phyloP scores from a whole-genome alignment of 2,329 filamentous ascomycete species.

The Amauroascus niger region DNA sequence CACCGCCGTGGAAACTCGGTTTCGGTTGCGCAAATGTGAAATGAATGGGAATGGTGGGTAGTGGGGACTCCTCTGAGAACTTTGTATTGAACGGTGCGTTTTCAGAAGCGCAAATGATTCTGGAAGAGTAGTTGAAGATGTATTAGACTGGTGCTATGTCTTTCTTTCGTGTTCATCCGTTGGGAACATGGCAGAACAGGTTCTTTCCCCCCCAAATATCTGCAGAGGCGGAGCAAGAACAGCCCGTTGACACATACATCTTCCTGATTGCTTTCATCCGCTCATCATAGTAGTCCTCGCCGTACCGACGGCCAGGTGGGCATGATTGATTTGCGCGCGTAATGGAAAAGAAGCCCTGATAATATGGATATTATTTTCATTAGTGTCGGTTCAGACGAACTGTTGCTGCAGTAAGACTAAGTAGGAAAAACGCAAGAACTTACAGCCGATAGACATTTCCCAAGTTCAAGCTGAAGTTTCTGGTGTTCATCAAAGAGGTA shows the following conservation, averaged over 20 bases:
- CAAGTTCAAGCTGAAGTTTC: conserved; percentile 30
- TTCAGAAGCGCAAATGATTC: background rate
- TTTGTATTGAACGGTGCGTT: background rate
- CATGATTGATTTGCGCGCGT: conserved; percentile 42
- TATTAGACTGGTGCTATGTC: background rate
- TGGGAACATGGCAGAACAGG: no score
- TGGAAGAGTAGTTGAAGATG: background rate
- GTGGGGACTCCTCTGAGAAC: background rate
- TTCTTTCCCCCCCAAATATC: no score
- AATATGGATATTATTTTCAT: background rate
- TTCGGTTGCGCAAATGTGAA: background rate
- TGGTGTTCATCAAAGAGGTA: conserved; percentile 37
- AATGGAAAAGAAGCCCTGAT: conserved; percentile 41
- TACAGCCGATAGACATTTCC: conserved; percentile 35
- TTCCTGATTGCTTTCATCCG: conserved; percentile 41
- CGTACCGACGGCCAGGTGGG: conserved; percentile 38
- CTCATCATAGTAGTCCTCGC: conserved; percentile 43
- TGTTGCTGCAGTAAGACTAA: background rate
- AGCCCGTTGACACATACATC: conserved; percentile 25
- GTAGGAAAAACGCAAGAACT: background rate
- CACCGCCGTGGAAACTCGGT: background rate
- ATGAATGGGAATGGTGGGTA: background rate
- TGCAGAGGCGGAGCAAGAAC: background rate
- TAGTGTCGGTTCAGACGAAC: background rate
- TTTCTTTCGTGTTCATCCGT: background rate